Percentiles rank a stretch among this genome's conserved stretches.
Evolutionary conservation across 441 rosid genomes (phyloP).

Genomic region (Populus trichocarpa): DNA sequence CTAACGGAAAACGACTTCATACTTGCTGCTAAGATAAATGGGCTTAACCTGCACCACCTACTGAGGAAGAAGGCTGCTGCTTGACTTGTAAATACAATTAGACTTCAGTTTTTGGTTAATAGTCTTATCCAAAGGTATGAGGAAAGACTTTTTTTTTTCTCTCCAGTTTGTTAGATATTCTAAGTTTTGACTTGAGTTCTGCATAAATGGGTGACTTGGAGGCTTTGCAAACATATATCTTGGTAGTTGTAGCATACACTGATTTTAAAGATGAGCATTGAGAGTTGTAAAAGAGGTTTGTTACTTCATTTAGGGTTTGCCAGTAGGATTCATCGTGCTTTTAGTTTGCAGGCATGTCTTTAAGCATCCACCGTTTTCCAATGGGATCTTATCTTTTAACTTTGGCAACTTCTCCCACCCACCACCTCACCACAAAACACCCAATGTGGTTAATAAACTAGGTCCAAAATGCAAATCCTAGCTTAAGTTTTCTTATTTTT

Average conservation of each 20-base stretch:
- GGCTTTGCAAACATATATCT: background rate
- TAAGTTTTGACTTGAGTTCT: background rate
- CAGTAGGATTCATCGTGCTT: no score
- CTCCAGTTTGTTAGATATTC: background rate
- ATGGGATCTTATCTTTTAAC: no score
- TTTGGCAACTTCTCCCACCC: no score
- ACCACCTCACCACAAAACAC: no score
- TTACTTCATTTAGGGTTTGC: no score
- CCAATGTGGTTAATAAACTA: no score
- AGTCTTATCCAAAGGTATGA: no score
- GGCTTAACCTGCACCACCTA: slow-evolving; percentile 55
- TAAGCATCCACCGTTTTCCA: no score
- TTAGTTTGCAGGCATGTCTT: no score
- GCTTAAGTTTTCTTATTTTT: no score
- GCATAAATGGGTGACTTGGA: background rate
- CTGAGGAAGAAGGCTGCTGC: slow-evolving; percentile 47
- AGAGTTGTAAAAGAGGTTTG: background rate
- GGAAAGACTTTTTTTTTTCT: background rate
- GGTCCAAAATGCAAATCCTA: no score
- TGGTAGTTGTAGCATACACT: background rate
- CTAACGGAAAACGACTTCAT: slow-evolving; percentile 92
- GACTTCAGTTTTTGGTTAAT: background rate
- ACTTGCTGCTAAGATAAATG: slow-evolving; percentile 81
- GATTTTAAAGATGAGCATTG: background rate
- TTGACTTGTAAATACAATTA: background rate